Evolutionary conservation across 116 monocot species (phyloP), one percentile per base, ranked within the genome.

Genomic region (Dioscorea cayenensis): DNA sequence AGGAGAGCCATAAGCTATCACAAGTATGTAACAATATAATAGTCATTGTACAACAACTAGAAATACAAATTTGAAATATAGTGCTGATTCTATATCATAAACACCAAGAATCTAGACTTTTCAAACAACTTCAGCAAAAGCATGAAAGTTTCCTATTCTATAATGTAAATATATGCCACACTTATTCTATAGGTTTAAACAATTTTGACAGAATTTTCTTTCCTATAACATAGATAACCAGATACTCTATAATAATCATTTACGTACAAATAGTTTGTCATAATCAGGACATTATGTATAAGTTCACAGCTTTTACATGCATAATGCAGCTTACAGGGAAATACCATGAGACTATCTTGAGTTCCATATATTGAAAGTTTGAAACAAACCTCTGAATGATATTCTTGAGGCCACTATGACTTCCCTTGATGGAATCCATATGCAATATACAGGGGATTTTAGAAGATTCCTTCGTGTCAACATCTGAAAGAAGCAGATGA

Each of bases 381-480:
- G n/a, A 38, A 37, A 66, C 35, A 25, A 72, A 89, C 95, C 95
- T 95, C 73, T 92, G 95, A 35, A 92, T 71, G 60, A 87, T 77
- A 79, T 83, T 55, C 76, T 83, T 92, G 35, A 95, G 79, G 35
- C 92, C 89, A 71, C 61, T 76, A 71, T 95, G 95, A 75, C 72
- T 95, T 82, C 95, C 95, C 64, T 75, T 87, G 11, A 95, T 78
- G 60, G 92, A 95, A 89, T 95, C 89, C 89, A 92, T 79, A 74
- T 95, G 95, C 69, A 95, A 79, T 66, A 95, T 73, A 63, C 95
- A 95, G 5, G 92, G 95, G 23, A 87, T 70, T 69, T 83, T 92
- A 4, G 51, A 32, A 60, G 66, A 65, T 12, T 77, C 70, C 63
- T 66, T 76, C 10, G 70, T 50, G 8, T 81, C 70, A 75, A 77